Evolutionary conservation across 148 eudicot genomes (phyloP).

Genomic region (Spergularia bocconei): DNA sequence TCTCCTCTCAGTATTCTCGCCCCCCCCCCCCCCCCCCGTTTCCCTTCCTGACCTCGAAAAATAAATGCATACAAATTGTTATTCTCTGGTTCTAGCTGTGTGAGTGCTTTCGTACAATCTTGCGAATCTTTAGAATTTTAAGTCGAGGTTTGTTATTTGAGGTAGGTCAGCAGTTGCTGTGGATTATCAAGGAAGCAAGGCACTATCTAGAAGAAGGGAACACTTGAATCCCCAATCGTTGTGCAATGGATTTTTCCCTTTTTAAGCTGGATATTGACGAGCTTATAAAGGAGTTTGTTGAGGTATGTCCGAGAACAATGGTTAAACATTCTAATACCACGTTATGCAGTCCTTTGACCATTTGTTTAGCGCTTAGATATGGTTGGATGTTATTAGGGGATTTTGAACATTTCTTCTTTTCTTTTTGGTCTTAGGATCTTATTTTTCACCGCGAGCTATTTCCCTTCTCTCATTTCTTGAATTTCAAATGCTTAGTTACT

Average conservation of each 20-base stretch:
- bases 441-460: not conserved
- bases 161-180: not conserved
- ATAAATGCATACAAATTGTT: too few species aligned
- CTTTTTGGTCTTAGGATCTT: not conserved
- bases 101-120: too few species aligned
- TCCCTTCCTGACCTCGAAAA: too few species aligned
- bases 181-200: conserved; percentile 3
- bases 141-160: not conserved
- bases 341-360: too few species aligned
- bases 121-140: too few species aligned
- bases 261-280: conserved; percentile 80
- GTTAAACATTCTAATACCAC: not conserved
- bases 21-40: too few species aligned
- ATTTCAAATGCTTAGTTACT: not conserved
- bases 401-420: not conserved
- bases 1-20: too few species aligned
- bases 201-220: not conserved
- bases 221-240: not conserved
- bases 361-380: not conserved
- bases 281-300: conserved; percentile 57
- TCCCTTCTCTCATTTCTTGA: not conserved
- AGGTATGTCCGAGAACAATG: conserved; percentile 34
- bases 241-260: conserved; percentile 45
- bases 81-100: too few species aligned
- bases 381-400: not conserved